Conservation (phyloP, 1,284 basidiomycete species). For the Cutaneotrichosporon sp. region DNA sequence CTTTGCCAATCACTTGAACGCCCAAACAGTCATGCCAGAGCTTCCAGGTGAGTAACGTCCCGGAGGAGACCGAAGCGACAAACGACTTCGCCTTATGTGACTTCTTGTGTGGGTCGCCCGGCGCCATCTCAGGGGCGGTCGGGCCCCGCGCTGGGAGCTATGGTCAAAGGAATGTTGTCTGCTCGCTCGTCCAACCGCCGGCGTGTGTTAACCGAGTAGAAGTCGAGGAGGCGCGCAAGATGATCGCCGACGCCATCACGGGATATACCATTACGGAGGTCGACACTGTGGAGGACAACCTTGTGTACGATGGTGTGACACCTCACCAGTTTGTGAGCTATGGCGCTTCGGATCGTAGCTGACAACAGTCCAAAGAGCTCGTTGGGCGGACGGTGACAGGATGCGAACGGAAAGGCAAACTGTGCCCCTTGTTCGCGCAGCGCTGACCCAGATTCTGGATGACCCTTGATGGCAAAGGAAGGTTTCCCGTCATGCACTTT, state of each 20-base stretch:
- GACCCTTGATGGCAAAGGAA: constrained; percentile 64
- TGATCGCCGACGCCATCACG: constrained; percentile 61
- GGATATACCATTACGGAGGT: constrained; percentile 63
- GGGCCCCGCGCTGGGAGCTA: not conserved
- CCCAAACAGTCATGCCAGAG: constrained; percentile 60
- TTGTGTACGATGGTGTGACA: constrained; percentile 66
- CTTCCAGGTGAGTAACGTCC: constrained; percentile 58
- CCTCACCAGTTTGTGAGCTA: constrained; percentile 66
- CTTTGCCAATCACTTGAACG: not conserved
- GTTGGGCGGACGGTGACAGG: constrained; percentile 62
- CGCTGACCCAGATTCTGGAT: constrained; percentile 61
- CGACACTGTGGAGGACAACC: constrained; percentile 64
- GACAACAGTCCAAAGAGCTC: constrained; percentile 61
- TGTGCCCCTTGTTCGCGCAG: constrained; percentile 34
- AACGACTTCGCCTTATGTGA: not conserved
- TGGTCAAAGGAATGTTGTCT: not conserved
- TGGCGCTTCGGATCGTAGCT: not conserved
- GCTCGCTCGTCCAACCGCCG: not conserved
- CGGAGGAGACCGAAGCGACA: not conserved
- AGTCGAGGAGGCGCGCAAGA: constrained; percentile 67
- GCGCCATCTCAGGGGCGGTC: not conserved
- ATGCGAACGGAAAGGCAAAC: constrained; percentile 72
- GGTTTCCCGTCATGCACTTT: constrained; percentile 71
- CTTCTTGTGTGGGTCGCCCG: not conserved
- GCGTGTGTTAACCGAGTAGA: constrained; percentile 52